A percentile compares a stretch with the other conserved stretches of the same genome.
These are phyloP conservation scores for Septoria linicola DNA, from an alignment of 2,329 filamentous ascomycete species.

Conservation along the genomic window DNA sequence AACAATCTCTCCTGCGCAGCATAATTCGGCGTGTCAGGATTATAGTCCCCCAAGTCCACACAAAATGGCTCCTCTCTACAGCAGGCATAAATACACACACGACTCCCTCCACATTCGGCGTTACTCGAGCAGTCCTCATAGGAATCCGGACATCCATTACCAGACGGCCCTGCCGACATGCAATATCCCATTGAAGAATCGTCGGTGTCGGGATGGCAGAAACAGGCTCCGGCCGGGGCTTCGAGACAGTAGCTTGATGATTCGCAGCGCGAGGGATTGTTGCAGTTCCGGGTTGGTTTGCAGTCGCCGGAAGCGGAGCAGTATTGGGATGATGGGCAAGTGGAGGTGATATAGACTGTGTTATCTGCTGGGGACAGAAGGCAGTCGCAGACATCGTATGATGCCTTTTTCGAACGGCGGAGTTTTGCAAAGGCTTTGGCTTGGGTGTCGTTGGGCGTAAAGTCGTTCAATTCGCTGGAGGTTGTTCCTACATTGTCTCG, in stretches of 20 bases:
- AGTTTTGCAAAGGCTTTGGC: slow-evolving; percentile 8
- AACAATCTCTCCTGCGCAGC: not conserved
- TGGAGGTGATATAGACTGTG: slow-evolving; percentile 6
- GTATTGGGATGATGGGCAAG: slow-evolving; percentile 8
- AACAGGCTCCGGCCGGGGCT: slow-evolving; percentile 16
- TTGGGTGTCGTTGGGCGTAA: not conserved
- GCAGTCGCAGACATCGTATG: slow-evolving; percentile 13
- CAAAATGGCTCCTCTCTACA: slow-evolving; percentile 25
- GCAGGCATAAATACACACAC: slow-evolving; percentile 25
- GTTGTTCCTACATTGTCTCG: not conserved
- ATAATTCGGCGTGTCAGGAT: slow-evolving; percentile 1
- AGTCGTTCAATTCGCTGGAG: not conserved
- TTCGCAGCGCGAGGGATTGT: slow-evolving; percentile 21
- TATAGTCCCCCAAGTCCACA: slow-evolving; percentile 23
- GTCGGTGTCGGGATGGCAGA: slow-evolving; percentile 24
- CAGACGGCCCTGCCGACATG: slow-evolving; percentile 20
- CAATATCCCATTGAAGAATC: slow-evolving; percentile 20
- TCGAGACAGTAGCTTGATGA: slow-evolving; percentile 20
- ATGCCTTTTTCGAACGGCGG: not conserved
- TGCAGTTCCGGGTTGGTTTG: slow-evolving; percentile 18
- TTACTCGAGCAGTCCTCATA: slow-evolving; percentile 24
- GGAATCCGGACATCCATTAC: slow-evolving; percentile 17
- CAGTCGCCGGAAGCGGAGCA: slow-evolving; percentile 10
- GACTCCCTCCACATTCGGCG: slow-evolving; percentile 19
- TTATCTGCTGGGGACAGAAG: slow-evolving; percentile 2